Percentiles rank a stretch among this genome's conserved stretches.
These are phyloP conservation scores for Epichloe festucae DNA, from an alignment of 2,329 filamentous ascomycete species.

Conservation along the genomic window DNA sequence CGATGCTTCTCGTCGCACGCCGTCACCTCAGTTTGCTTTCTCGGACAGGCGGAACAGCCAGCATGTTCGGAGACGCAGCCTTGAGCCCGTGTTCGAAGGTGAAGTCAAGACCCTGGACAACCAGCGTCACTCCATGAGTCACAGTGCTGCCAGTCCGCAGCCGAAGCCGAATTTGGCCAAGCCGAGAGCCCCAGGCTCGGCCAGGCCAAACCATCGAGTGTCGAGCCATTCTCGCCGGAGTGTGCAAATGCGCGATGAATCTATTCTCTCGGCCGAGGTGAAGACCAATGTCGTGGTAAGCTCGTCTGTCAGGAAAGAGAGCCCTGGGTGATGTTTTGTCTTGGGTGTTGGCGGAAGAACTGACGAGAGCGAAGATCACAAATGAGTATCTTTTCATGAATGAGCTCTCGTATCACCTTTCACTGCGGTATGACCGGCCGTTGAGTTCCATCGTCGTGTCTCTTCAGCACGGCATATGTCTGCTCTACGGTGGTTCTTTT, in stretches of 20 bases:
- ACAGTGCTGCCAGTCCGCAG: neutral
- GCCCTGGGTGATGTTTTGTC: neutral
- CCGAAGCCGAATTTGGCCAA: constrained; percentile 4
- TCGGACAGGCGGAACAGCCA: constrained; percentile 2
- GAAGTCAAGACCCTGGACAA: neutral
- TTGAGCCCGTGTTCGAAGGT: constrained; percentile 5
- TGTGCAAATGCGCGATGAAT: neutral
- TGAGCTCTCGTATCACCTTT: constrained; percentile 59
- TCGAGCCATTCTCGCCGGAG: neutral
- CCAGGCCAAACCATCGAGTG: neutral
- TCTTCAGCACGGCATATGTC: constrained; percentile 60
- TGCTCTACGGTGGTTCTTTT: constrained; percentile 62
- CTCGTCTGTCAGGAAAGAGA: neutral
- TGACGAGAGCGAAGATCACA: constrained; percentile 39
- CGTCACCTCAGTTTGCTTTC: constrained; percentile 2
- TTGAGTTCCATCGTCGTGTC: constrained; percentile 62
- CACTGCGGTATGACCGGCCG: constrained; percentile 61
- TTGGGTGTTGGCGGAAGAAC: neutral
- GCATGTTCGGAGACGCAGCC: neutral
- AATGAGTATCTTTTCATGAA: constrained; percentile 66
- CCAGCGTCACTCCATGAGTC: neutral
- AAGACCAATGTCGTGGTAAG: constrained; percentile 21
- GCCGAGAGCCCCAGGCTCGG: constrained; percentile 1
- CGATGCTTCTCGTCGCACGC: constrained; percentile 1
- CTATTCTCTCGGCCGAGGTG: constrained; percentile 9